A percentile compares a stretch with the other conserved stretches of the same genome.
Conservation (phyloP, 139 green algal species). For the Picochlorum sp. region DNA sequence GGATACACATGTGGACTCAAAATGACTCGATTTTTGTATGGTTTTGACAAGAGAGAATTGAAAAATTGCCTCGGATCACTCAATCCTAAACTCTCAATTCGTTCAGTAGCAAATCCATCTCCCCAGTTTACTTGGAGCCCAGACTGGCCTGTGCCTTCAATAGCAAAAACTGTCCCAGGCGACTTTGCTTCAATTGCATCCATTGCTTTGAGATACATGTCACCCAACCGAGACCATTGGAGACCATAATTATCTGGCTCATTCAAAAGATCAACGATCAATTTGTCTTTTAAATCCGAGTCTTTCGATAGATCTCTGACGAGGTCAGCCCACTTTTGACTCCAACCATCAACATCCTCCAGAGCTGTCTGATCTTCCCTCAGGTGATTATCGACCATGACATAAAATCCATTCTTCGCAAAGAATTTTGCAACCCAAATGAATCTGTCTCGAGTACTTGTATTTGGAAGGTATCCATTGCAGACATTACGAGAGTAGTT, state of each 20-base stretch:
- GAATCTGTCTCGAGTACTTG: conserved; percentile 20
- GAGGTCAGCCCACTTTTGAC: conserved; percentile 3
- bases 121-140: conserved; percentile 20
- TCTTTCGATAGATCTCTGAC: neutral
- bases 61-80: conserved; percentile 44
- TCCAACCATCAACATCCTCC: conserved; percentile 5
- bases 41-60: conserved; percentile 21
- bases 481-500: neutral
- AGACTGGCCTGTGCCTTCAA: conserved; percentile 18
- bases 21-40: conserved; percentile 23
- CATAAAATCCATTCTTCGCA: conserved; percentile 42
- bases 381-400: conserved; percentile 41
- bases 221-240: conserved; percentile 2
- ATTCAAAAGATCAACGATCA: conserved; percentile 13
- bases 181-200: conserved; percentile 14
- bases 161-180: conserved; percentile 3
- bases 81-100: conserved; percentile 1
- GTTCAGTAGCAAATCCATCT: conserved; percentile 24
- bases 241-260: conserved; percentile 12
- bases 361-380: conserved; percentile 13
- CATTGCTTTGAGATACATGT: conserved; percentile 10
- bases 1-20: conserved; percentile 5
- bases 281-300: neutral
- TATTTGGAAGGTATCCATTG: conserved; percentile 3
- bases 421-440: conserved; percentile 44